Conservation (phyloP, 306 rosid species). For the Trifolium fragiferum region DNA sequence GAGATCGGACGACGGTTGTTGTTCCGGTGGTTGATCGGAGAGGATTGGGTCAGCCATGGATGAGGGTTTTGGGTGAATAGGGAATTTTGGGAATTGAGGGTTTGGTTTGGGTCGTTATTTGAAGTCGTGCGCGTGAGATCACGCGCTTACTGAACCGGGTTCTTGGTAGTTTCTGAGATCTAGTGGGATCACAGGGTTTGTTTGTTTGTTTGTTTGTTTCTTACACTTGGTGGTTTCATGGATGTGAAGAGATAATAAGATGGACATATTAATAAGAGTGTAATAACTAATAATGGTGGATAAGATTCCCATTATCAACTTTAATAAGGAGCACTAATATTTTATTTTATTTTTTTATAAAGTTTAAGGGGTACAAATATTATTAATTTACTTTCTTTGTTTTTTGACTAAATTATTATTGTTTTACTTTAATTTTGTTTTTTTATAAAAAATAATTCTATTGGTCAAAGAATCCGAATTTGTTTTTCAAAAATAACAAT, state of each 20-base stretch:
- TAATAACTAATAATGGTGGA: background rate
- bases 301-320: background rate
- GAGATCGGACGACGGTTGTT: constrained; percentile 25
- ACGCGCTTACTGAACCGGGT: constrained; percentile 15
- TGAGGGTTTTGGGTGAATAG: constrained; percentile 18
- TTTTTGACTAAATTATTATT: background rate
- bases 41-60: constrained; percentile 50
- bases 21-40: constrained; percentile 14
- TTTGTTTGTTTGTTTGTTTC: background rate
- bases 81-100: constrained; percentile 7
- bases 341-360: too few species aligned
- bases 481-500: too few species aligned
- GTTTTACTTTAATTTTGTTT: background rate
- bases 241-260: background rate
- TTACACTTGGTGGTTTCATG: background rate
- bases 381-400: background rate
- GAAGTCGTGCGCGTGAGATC: constrained; percentile 27
- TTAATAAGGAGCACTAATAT: background rate
- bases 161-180: background rate
- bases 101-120: background rate
- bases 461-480: too few species aligned
- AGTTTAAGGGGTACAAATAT: background rate
- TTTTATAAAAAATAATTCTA: too few species aligned
- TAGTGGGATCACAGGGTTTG: background rate
- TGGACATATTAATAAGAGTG: background rate